Evolutionary conservation across 257 asterid species (phyloP).

Genomic region (Solanum microdontum): DNA sequence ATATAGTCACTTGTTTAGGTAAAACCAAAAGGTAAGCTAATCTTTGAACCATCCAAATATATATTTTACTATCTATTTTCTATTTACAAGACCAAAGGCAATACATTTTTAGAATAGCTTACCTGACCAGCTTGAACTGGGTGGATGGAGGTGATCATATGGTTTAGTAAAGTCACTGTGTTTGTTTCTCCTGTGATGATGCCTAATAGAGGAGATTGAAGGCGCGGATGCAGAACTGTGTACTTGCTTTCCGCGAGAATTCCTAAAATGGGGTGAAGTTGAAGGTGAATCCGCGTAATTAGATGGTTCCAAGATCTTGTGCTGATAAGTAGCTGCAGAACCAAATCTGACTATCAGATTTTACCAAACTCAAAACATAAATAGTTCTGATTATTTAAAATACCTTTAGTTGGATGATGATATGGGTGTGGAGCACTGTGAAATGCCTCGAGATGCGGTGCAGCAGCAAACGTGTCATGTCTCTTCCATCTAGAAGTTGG

Average conservation of each 20-base stretch:
- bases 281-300: conserved; percentile 20
- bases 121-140: conserved; percentile 31
- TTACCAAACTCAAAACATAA: background rate
- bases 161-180: conserved; percentile 25
- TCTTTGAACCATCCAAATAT: background rate
- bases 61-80: background rate
- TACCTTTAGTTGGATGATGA: conserved; percentile 27
- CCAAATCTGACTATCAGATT: background rate
- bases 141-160: conserved; percentile 14
- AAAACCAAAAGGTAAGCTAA: background rate
- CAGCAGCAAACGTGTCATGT: conserved; percentile 7
- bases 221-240: conserved; percentile 22
- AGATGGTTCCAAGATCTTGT: conserved; percentile 3
- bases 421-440: conserved; percentile 14
- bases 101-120: background rate
- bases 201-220: conserved; percentile 11
- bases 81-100: background rate
- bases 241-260: conserved; percentile 12
- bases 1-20: background rate
- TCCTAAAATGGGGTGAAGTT: conserved; percentile 10
- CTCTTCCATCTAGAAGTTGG: conserved; percentile 4
- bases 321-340: conserved; percentile 24
- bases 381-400: background rate
- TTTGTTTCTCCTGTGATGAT: conserved; percentile 25
- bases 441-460: conserved; percentile 15